These are phyloP conservation scores for Camellia lanceoleosa DNA, from an alignment of 148 eudicot genomes.

Conservation along the genomic window DNA sequence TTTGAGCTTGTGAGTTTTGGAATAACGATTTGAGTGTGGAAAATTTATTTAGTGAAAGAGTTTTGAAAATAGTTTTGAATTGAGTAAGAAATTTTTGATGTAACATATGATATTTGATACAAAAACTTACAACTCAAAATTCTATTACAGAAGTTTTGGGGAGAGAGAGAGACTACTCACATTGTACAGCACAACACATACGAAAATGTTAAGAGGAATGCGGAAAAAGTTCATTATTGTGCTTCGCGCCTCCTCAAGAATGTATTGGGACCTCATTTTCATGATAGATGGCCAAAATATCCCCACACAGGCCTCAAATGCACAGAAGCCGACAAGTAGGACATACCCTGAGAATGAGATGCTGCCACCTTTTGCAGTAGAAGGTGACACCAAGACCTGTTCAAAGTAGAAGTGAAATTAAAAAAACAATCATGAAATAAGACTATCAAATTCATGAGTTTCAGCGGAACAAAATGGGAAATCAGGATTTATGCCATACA, in stretches of 20 bases:
- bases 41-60: too few relatives aligned
- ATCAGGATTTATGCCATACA: constrained; percentile 23
- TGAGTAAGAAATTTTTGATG: too few relatives aligned
- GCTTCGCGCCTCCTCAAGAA: constrained; percentile 91
- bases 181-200: constrained; percentile 76
- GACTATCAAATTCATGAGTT: constrained; percentile 4
- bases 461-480: constrained; percentile 12
- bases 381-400: constrained; percentile 61
- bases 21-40: too few relatives aligned
- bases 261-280: constrained; percentile 94
- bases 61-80: too few relatives aligned
- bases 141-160: neutral
- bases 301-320: constrained; percentile 83
- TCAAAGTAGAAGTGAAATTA: neutral
- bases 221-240: constrained; percentile 95
- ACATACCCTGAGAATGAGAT: constrained; percentile 66
- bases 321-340: constrained; percentile 79
- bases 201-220: constrained; percentile 81
- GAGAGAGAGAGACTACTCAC: constrained; percentile 33
- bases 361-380: constrained; percentile 57
- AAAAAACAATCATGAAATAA: constrained; percentile 14
- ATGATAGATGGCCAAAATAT: constrained; percentile 93
- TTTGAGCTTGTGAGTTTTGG: too few relatives aligned
- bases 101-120: too few relatives aligned
- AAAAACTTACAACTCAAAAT: too few relatives aligned